Base-by-base conservation (phyloP, 306 rosid species). In the Boehmeria nivea region DNA sequence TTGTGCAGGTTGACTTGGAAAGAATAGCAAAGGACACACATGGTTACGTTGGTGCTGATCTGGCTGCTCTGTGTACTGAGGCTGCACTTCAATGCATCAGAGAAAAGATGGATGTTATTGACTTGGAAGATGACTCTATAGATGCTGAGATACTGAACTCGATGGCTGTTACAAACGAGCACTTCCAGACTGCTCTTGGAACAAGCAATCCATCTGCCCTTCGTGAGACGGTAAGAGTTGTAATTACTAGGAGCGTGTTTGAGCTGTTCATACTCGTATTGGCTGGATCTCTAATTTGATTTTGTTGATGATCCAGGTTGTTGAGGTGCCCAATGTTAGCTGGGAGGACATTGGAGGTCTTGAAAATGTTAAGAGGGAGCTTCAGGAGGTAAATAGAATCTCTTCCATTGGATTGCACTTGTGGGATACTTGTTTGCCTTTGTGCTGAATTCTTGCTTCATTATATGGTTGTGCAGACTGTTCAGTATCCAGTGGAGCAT, bases 291-390 rank as follows among this genome's bases (percentile, higher is more conserved):
- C 26, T 76, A 63, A 73, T 54, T 23, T 45, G n/a, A 14, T 52
- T 52, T 66, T 61, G 44, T 63, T 51, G 23, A 37, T 68, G 63
- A 47, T 45, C 33, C 65, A 91, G 99, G 99, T 91, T 71, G 99
- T 87, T 62, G 96, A 91, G 78, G 96, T 91, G 54, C 99, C 99
- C 55, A 87, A 91, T 63, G 78, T 70, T 63, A 80, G 89, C 44
- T 91, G 99, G 99, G 85, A 84, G 19, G 99, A 88, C 57, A 91
- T 91, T 59, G 99, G 99, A 64, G 99, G 99, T 54, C 99, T 91
- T 56, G 99, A 87, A 68, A 91, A 91, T 57, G 99, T 91, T 20
- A 91, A 91, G 93, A 81, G 98, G 56, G 98, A 91, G 69, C 95
- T 91, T 28, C 98, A 91, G 75, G 99, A 91, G 96, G 99, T 91